phyloP scores from a whole-genome alignment of 805 yeast genomes.

The Huiozyma sinensis region DNA sequence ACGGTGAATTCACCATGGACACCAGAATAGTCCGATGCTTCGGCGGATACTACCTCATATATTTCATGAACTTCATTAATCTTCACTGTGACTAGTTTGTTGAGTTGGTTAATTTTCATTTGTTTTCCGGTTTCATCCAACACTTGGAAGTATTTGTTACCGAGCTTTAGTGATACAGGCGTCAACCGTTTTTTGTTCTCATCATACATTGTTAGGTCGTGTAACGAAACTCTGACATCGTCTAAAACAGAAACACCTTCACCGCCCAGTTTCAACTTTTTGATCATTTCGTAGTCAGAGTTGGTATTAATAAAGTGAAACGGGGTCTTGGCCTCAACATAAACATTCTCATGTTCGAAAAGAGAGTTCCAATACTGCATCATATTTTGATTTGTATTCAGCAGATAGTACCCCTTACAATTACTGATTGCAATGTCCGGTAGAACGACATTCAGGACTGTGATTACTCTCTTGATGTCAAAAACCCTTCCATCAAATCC shows the following conservation, averaged over 20 bases:
- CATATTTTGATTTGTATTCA: constrained; percentile 29
- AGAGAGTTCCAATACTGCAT: constrained; percentile 16
- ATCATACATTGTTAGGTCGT: constrained; percentile 44
- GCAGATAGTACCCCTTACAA: constrained; percentile 43
- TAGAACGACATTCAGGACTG: constrained; percentile 33
- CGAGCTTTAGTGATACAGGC: constrained; percentile 57
- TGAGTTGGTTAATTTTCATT: constrained; percentile 27
- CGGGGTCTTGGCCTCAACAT: constrained; percentile 21
- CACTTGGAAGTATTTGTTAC: constrained; percentile 57
- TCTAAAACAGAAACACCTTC: constrained; percentile 33
- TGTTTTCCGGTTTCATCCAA: constrained; percentile 34
- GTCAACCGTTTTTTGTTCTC: constrained; percentile 37
- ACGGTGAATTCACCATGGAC: constrained; percentile 42
- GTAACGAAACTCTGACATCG: constrained; percentile 43
- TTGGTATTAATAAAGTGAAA: constrained; percentile 36
- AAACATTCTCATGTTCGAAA: constrained; percentile 17
- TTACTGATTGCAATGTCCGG: constrained; percentile 43
- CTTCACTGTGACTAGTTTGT: constrained; percentile 28
- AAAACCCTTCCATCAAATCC: constrained; percentile 33
- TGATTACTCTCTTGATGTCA: constrained; percentile 14
- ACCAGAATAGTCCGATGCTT: constrained; percentile 34
- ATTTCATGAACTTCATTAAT: constrained; percentile 36
- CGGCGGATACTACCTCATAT: constrained; percentile 31
- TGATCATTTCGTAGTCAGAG: constrained; percentile 35
- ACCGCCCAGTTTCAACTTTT: constrained; percentile 35